Evolutionary conservation across 2,329 filamentous ascomycete species (phyloP).

Genomic region (Talaromyces sp.): DNA sequence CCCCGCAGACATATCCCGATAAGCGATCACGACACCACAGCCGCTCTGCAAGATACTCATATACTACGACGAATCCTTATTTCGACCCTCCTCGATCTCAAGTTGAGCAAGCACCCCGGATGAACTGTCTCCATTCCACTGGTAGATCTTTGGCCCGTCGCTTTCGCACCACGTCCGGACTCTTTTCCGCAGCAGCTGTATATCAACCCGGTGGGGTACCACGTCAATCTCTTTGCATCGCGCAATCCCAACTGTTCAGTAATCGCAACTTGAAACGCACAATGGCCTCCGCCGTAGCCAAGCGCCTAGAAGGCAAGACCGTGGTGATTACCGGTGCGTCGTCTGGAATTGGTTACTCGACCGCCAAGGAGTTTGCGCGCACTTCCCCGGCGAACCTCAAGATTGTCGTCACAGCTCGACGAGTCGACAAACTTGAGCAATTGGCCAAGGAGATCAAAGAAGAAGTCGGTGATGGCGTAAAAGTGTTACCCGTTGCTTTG

Average conservation of each 20-base stretch:
- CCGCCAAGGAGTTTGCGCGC: constrained; percentile 86
- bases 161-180: constrained; percentile 6
- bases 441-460: constrained; percentile 71
- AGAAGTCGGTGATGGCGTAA: constrained; percentile 73
- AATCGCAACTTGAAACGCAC: constrained; percentile 34
- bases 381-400: constrained; percentile 75
- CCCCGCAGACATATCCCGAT: constrained; percentile 1
- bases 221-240: not conserved
- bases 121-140: constrained; percentile 13
- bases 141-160: constrained; percentile 1
- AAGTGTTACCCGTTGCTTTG: constrained; percentile 76
- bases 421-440: constrained; percentile 72
- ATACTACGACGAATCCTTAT: not conserved
- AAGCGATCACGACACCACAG: not conserved
- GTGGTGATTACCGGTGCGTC: constrained; percentile 88
- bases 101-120: not conserved
- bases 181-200: constrained; percentile 13
- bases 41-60: not conserved
- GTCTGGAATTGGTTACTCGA: constrained; percentile 74
- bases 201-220: not conserved
- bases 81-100: not conserved
- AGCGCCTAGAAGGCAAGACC: constrained; percentile 90
- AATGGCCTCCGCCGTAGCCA: constrained; percentile 66
- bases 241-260: constrained; percentile 3
- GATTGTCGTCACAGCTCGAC: constrained; percentile 82